phyloP scores from a whole-genome alignment of 805 yeast species.

The Yarrowia deformans region DNA sequence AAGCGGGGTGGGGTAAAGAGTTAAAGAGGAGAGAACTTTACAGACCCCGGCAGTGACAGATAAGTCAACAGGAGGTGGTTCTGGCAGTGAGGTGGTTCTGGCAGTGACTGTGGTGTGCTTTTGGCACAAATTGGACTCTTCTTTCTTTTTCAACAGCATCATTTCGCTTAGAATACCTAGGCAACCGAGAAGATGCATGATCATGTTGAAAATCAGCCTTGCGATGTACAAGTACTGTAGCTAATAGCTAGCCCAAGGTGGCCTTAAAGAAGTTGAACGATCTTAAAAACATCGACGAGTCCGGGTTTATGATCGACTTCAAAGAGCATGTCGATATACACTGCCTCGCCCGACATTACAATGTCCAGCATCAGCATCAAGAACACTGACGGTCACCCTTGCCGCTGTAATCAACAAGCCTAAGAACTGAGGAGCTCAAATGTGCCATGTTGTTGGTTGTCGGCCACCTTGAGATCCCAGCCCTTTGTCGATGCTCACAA shows the following conservation, averaged over 20 bases:
- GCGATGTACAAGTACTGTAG: too few relatives aligned
- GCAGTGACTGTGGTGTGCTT: neutral
- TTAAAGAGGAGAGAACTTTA: neutral
- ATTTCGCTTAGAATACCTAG: too few relatives aligned
- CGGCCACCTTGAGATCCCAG: neutral
- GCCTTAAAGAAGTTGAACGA: too few relatives aligned
- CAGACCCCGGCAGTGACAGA: neutral
- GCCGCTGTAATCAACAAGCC: neutral
- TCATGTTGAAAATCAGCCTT: too few relatives aligned
- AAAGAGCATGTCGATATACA: too few relatives aligned
- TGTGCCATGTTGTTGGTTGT: neutral
- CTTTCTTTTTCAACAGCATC: too few relatives aligned
- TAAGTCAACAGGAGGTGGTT: neutral
- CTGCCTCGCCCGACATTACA: too few relatives aligned
- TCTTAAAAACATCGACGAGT: too few relatives aligned
- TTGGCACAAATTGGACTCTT: neutral
- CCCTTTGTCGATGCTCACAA: neutral
- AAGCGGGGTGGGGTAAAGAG: neutral
- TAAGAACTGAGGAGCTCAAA: neutral
- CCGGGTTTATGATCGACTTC: too few relatives aligned
- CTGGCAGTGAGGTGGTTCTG: neutral
- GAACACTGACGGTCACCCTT: neutral
- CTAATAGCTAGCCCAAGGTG: too few relatives aligned
- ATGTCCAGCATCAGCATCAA: neutral
- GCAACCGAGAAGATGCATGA: too few relatives aligned